A percentile compares a stretch with the other conserved stretches of the same genome.
phyloP scores from a whole-genome alignment of 1,284 basidiomycete species.

The Microbotryomycetes sp. region DNA sequence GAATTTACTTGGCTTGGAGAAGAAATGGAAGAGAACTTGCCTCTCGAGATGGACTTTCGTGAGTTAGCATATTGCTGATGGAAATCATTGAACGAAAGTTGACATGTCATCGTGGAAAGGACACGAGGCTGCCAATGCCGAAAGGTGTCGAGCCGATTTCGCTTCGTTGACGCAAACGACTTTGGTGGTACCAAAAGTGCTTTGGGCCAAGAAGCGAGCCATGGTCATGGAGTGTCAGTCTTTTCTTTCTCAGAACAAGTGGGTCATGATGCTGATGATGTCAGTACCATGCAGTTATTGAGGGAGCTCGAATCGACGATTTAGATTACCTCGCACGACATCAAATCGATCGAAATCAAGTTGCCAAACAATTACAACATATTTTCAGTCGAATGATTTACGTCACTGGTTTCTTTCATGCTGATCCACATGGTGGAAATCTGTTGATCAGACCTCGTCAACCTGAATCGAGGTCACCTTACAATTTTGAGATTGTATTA shows the following conservation, averaged over 20 bases:
- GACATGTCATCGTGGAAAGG: slow-evolving; percentile 46
- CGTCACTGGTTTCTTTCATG: slow-evolving; percentile 81
- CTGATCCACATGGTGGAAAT: slow-evolving; percentile 60
- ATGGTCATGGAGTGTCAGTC: slow-evolving; percentile 78
- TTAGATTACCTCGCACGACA: slow-evolving; percentile 73
- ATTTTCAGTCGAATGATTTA: slow-evolving; percentile 97
- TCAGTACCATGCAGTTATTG: slow-evolving; percentile 45
- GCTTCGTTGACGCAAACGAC: slow-evolving; percentile 57
- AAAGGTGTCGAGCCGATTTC: slow-evolving; percentile 67
- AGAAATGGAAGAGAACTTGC: slow-evolving; percentile 71
- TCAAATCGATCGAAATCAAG: slow-evolving; percentile 71
- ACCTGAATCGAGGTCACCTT: slow-evolving; percentile 61
- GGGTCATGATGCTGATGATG: background rate
- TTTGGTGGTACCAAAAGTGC: slow-evolving; percentile 83
- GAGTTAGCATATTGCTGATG: slow-evolving; percentile 5
- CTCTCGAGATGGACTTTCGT: slow-evolving; percentile 88
- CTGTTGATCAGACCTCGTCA: slow-evolving; percentile 76
- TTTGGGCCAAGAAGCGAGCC: slow-evolving; percentile 75
- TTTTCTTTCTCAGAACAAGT: background rate
- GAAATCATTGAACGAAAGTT: background rate
- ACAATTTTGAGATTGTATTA: slow-evolving; percentile 90
- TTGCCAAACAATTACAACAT: slow-evolving; percentile 39
- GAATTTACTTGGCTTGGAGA: slow-evolving; percentile 90
- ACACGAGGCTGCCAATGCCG: slow-evolving; percentile 83
- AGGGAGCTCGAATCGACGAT: slow-evolving; percentile 86